Percentiles rank a stretch among this genome's conserved stretches.
Evolutionary conservation across 1,284 basidiomycete genomes (phyloP).

Genomic region (Puccinia polysora): DNA sequence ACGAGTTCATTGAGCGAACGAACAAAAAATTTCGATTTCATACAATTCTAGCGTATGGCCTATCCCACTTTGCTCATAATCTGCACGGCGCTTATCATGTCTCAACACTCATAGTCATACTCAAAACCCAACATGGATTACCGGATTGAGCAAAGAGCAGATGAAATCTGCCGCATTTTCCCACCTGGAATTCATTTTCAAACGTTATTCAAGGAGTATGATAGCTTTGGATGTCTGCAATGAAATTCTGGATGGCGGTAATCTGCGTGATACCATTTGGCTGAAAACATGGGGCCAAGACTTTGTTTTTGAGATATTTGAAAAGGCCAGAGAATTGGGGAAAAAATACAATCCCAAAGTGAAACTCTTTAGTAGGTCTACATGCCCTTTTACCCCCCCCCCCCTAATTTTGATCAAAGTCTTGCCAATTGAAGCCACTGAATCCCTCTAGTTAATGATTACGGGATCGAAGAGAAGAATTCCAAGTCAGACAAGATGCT

Average conservation of each 20-base stretch:
- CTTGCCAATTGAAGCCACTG: not conserved
- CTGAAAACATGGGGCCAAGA: conserved; percentile 13
- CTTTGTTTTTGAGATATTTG: conserved; percentile 1
- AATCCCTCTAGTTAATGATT: conserved; percentile 2
- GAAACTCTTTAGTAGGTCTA: conserved; percentile 2
- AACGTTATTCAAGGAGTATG: conserved; percentile 1
- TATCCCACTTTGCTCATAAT: not conserved
- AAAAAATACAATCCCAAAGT: conserved; percentile 3
- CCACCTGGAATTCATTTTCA: conserved; percentile 4
- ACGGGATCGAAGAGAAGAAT: conserved; percentile 11
- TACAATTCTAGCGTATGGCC: conserved; percentile 4
- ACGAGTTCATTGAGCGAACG: not conserved
- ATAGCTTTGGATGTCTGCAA: conserved; percentile 8
- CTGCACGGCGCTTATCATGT: too few species aligned
- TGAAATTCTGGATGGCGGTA: conserved; percentile 4
- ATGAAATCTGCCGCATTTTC: not conserved
- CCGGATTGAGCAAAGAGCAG: not conserved
- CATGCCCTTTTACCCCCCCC: not conserved
- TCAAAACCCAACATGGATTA: not conserved
- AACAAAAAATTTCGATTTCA: not conserved
- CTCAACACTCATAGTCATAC: too few species aligned
- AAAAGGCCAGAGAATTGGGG: not conserved
- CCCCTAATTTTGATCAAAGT: not conserved
- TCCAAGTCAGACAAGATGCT: conserved; percentile 10
- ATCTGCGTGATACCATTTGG: not conserved